phyloP scores from a whole-genome alignment of 1,139 yeast genomes.

The Saccharomyces hybrid region DNA sequence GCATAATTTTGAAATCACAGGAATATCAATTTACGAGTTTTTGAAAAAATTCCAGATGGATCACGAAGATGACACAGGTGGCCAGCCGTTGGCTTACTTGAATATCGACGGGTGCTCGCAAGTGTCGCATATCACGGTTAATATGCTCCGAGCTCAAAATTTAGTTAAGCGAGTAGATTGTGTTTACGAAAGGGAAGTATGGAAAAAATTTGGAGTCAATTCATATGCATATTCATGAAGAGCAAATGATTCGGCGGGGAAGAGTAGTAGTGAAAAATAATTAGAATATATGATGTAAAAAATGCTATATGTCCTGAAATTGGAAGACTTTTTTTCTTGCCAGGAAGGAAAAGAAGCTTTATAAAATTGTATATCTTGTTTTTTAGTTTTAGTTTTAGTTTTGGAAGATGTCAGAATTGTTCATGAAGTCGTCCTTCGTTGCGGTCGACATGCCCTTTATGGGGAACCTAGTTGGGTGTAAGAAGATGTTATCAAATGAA shows the following conservation, averaged over 20 bases:
- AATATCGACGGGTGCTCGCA: constrained; percentile 25
- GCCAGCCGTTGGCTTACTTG: constrained; percentile 18
- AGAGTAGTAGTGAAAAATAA: background rate
- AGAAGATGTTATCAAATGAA: background rate
- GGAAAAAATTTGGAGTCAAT: constrained; percentile 29
- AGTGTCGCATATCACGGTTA: constrained; percentile 26
- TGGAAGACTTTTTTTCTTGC: background rate
- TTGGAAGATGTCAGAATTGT: background rate
- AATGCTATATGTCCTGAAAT: background rate
- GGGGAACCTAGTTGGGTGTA: background rate
- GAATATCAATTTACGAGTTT: constrained; percentile 27
- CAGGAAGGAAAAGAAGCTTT: background rate
- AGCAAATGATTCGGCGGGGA: background rate
- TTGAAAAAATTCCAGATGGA: constrained; percentile 13
- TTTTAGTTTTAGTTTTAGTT: background rate
- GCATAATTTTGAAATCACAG: constrained; percentile 26
- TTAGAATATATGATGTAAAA: background rate
- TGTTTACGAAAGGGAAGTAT: constrained; percentile 23
- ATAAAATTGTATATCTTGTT: background rate
- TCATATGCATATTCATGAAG: constrained; percentile 15
- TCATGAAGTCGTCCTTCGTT: background rate
- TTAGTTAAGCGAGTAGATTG: constrained; percentile 22
- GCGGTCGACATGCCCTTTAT: background rate
- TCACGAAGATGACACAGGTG: constrained; percentile 8
- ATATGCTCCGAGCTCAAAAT: constrained; percentile 17